phyloP scores from a whole-genome alignment of 2,329 filamentous ascomycete genomes.

The Paecilomyces niveus region DNA sequence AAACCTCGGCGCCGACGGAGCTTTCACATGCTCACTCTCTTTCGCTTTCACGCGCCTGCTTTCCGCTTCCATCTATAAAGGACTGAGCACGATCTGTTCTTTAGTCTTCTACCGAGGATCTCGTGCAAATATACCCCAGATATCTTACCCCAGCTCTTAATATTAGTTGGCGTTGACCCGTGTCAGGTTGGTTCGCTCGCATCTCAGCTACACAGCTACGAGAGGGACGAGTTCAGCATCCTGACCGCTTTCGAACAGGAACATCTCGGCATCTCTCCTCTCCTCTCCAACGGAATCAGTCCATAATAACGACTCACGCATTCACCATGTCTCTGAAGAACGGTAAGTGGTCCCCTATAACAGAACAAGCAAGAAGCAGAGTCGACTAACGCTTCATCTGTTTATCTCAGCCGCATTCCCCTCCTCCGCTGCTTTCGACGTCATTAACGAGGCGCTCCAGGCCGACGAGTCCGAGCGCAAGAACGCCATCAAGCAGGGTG shows the following conservation, averaged over 20 bases:
- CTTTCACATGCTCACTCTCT: conserved; percentile 17
- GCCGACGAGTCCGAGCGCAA: conserved; percentile 66
- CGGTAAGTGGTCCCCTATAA: conserved; percentile 44
- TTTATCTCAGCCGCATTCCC: conserved; percentile 66
- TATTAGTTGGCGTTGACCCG: not conserved
- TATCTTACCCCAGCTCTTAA: not conserved
- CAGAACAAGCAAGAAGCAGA: not conserved
- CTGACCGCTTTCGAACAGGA: not conserved
- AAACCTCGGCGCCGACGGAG: conserved; percentile 12
- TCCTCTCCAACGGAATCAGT: conserved; percentile 2
- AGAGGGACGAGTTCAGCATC: not conserved
- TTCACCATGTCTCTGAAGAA: conserved; percentile 65
- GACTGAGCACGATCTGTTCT: not conserved
- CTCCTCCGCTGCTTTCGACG: conserved; percentile 84
- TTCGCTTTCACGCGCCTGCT: conserved; percentile 2
- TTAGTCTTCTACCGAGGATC: not conserved
- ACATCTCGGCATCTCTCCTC: conserved; percentile 3
- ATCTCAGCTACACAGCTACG: not conserved
- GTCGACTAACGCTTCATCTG: not conserved
- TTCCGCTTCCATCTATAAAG: conserved; percentile 15
- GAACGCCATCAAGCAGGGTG: conserved; percentile 81
- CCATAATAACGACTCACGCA: not conserved
- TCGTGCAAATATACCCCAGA: not conserved
- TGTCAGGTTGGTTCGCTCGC: not conserved
- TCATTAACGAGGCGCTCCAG: conserved; percentile 66